Evolutionary conservation across 306 rosid genomes (phyloP).

Genomic region (Carpinus fangiana): DNA sequence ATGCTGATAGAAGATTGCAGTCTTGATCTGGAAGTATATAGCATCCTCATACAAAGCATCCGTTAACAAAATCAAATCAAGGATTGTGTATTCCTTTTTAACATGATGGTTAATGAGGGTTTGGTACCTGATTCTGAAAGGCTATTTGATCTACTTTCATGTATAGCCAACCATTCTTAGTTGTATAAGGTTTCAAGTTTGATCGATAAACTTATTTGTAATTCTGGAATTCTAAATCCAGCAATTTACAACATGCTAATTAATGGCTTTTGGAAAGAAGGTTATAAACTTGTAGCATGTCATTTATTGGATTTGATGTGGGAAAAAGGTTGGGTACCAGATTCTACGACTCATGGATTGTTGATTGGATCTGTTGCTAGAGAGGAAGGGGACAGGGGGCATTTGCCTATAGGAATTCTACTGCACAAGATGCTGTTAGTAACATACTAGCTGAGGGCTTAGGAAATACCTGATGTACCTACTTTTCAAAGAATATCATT

Average conservation of each 20-base stretch:
- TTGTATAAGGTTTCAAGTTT: conserved; percentile 51
- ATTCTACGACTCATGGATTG: conserved; percentile 69
- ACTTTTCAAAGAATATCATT: conserved; percentile 15
- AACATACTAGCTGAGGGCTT: conserved; percentile 74
- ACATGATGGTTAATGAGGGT: conserved; percentile 62
- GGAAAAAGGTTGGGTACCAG: conserved; percentile 91
- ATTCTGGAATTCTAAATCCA: conserved; percentile 44
- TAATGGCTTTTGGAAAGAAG: conserved; percentile 81
- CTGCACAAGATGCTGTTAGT: conserved; percentile 62
- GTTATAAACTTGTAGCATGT: conserved; percentile 48
- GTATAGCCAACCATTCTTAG: conserved; percentile 51
- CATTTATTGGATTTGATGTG: conserved; percentile 69
- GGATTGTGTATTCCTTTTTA: conserved; percentile 57
- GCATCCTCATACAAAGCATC: conserved; percentile 62
- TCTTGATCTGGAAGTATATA: conserved; percentile 57
- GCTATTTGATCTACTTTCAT: conserved; percentile 52
- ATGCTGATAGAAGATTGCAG: conserved; percentile 57
- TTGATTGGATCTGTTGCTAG: conserved; percentile 60
- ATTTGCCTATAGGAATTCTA: conserved; percentile 27
- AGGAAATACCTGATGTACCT: conserved; percentile 37
- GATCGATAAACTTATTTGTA: conserved; percentile 41
- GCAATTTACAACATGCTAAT: conserved; percentile 53
- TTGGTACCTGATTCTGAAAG: conserved; percentile 58
- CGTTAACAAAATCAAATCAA: conserved; percentile 44
- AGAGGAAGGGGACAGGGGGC: conserved; percentile 31